Percentiles rank a stretch among this genome's conserved stretches.
Evolutionary conservation across 2,329 filamentous ascomycete species (phyloP).

Genomic region (Xylaria sp.): DNA sequence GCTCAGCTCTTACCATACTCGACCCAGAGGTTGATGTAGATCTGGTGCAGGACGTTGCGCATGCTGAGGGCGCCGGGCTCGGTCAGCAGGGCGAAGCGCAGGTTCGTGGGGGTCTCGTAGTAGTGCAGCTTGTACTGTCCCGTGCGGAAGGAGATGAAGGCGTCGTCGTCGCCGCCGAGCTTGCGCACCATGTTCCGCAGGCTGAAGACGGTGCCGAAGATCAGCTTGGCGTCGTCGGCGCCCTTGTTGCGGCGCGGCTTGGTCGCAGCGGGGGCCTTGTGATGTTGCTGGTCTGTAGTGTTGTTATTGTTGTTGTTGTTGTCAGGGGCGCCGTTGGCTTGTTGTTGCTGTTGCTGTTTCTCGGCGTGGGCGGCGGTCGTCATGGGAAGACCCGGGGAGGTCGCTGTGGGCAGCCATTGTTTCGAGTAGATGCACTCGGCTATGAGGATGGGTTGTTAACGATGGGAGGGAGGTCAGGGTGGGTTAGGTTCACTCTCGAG

Average conservation of each 20-base stretch:
- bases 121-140: conserved; percentile 98
- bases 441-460: conserved; percentile 47
- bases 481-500: too few relatives aligned
- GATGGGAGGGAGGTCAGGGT: background rate
- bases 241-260: conserved; percentile 37
- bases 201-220: conserved; percentile 96
- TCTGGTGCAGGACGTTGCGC: conserved; percentile 93
- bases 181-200: conserved; percentile 96
- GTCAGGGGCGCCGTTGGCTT: conserved; percentile 23
- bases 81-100: conserved; percentile 96
- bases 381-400: conserved; percentile 56
- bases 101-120: conserved; percentile 95
- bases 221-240: conserved; percentile 90
- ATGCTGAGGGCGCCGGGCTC: conserved; percentile 89
- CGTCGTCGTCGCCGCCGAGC: conserved; percentile 90
- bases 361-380: conserved; percentile 30
- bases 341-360: conserved; percentile 1
- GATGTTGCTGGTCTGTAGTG: conserved; percentile 9
- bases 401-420: conserved; percentile 69
- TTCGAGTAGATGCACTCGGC: conserved; percentile 97
- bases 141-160: conserved; percentile 92
- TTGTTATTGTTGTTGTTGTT: conserved; percentile 19
- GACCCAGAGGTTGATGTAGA: conserved; percentile 97
- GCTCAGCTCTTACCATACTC: conserved; percentile 74
- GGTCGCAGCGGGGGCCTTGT: conserved; percentile 3